phyloP scores from a whole-genome alignment of 2,329 filamentous ascomycete species.

The Geosmithia putterillii region DNA sequence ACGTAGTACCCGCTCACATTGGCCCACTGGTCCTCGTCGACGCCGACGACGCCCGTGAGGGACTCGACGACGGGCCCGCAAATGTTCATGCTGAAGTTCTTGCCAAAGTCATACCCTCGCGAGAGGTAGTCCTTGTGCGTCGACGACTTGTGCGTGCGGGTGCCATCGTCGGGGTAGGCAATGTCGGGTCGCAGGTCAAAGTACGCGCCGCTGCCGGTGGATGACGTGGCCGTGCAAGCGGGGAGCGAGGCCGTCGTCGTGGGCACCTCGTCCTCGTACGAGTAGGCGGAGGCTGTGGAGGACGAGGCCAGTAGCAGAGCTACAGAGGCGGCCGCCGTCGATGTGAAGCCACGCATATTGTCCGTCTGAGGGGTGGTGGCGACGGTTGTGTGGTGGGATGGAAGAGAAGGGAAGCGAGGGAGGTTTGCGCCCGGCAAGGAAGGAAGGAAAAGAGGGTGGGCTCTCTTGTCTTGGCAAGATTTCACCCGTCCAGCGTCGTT shows the following conservation, averaged over 20 bases:
- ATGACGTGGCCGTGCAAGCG: constrained; percentile 43
- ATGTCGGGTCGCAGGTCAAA: constrained; percentile 46
- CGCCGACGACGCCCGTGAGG: constrained; percentile 49
- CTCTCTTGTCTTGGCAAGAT: too few species aligned
- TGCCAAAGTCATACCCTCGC: constrained; percentile 63
- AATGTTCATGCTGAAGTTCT: constrained; percentile 77
- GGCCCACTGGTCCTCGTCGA: constrained; percentile 48
- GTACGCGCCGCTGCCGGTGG: constrained; percentile 42
- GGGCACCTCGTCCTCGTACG: constrained; percentile 22
- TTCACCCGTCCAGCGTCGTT: too few species aligned
- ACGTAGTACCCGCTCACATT: constrained; percentile 74
- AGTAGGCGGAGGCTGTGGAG: not conserved
- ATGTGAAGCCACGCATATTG: not conserved
- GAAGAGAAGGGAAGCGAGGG: not conserved
- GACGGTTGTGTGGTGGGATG: not conserved
- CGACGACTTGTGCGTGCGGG: constrained; percentile 28
- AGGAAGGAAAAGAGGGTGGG: not conserved
- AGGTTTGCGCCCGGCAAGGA: not conserved
- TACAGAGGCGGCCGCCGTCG: constrained; percentile 7
- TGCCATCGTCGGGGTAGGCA: constrained; percentile 28
- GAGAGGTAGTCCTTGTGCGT: constrained; percentile 45
- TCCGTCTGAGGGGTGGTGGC: not conserved
- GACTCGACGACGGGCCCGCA: constrained; percentile 63
- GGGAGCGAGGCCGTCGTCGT: constrained; percentile 27
- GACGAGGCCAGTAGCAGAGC: constrained; percentile 21